Evolutionary conservation across 345 rosid genomes (phyloP).

Genomic region (Gossypium herbaceum): DNA sequence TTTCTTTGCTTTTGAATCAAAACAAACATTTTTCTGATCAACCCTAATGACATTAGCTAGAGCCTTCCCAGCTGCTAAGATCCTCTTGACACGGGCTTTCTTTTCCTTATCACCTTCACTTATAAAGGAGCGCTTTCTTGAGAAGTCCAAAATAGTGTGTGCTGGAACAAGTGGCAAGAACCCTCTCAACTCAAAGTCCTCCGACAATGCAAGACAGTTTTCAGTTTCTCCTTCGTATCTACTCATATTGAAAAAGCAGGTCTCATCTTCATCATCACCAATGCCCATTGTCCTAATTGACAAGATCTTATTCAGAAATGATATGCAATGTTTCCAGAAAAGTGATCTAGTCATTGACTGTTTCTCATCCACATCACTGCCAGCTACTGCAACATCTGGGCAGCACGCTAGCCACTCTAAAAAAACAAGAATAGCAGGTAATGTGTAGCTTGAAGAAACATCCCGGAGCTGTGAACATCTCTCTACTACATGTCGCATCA

Average conservation of each 20-base stretch:
- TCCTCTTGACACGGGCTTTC: conserved; percentile 64
- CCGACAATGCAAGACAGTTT: conserved; percentile 85
- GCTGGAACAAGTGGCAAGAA: conserved; percentile 86
- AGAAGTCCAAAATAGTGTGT: conserved; percentile 79
- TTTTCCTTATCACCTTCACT: conserved; percentile 63
- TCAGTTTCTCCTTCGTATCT: conserved; percentile 87
- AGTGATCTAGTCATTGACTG: conserved; percentile 50
- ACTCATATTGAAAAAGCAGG: conserved; percentile 70
- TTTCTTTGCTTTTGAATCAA: conserved; percentile 65
- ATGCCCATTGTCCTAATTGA: conserved; percentile 40
- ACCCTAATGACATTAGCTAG: conserved; percentile 54
- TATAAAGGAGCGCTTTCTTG: conserved; percentile 62
- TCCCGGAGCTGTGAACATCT: conserved; percentile 63
- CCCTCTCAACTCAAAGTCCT: conserved; percentile 91
- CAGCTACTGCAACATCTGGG: conserved; percentile 62
- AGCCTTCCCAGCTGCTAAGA: conserved; percentile 86
- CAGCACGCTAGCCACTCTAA: conserved; percentile 92
- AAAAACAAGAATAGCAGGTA: conserved; percentile 81
- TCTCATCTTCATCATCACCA: conserved; percentile 73
- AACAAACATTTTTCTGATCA: conserved; percentile 53
- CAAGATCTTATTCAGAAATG: conserved; percentile 67
- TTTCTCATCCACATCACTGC: conserved; percentile 64
- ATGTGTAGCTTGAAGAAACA: conserved; percentile 65
- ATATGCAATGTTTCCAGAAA: conserved; percentile 68
- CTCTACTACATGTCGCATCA: conserved; percentile 59